Base-by-base conservation (phyloP, 352 stramenopile species). In the Globisporangium canariense region DNA sequence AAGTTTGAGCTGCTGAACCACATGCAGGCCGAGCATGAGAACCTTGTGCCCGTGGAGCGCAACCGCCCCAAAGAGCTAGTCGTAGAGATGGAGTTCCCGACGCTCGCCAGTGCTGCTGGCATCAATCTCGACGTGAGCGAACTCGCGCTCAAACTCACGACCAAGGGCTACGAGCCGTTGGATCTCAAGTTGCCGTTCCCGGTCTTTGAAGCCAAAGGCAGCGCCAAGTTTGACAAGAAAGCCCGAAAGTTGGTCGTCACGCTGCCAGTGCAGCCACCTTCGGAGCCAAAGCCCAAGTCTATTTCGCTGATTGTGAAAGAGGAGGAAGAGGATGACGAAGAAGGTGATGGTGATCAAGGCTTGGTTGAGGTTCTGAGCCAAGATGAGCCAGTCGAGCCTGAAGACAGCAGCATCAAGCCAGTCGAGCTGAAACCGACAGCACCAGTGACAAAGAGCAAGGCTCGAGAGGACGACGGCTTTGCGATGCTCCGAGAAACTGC, bases 221-320 rank as follows among this genome's bases (percentile, higher is more conserved):
- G 62, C 56, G 89, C 90, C 32, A 89, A 80, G 43, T 97, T 94
- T 66, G 87, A 97, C 56, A 95, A 95, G 60, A 88, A 85, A 40
- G 74, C 64, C 4, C 75, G 79, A 14, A 81, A 87, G 30, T 62
- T 97, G 1, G 64, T 91, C 3, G 81, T 97, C 13, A 94, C 87
- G 34, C 66, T 97, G 46, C 88, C 88, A 0, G 86, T 97, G 32
- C 74, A 87, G 18, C 78, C 86, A 4, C 85, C 80, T 8, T 53
- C 75, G 3, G 69, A 68, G 10, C 68, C 62, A 9, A 70, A 72
- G 43, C 56, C 65, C 14, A 65, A 70, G 53, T 63, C 62, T 0
- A 55, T 77, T 11, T 70, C 68, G 16, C 56, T 86, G 50, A 58
- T 71, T 53, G 73, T 85, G 46, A 34, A 81, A 25, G 71, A 88